phyloP scores from a whole-genome alignment of 1,284 basidiomycete genomes.

The Cutaneotrichosporon arboriforme region DNA sequence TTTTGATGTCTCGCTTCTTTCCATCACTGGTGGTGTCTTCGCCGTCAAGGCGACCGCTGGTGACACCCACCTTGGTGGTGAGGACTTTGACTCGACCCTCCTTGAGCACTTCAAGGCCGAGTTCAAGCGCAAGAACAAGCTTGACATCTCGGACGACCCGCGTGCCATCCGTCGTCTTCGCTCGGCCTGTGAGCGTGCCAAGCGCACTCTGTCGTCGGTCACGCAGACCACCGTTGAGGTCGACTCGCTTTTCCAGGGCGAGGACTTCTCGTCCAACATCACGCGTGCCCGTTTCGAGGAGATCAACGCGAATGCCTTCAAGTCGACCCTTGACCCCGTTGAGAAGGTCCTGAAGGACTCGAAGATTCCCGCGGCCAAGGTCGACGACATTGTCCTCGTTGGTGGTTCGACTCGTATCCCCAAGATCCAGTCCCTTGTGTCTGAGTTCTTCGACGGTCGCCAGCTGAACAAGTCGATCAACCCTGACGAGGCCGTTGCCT shows the following conservation, averaged over 20 bases:
- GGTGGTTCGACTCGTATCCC: constrained; percentile 99
- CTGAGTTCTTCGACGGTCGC: constrained; percentile 95
- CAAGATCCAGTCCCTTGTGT: constrained; percentile 96
- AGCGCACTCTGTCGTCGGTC: constrained; percentile 95
- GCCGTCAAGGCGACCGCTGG: constrained; percentile 75
- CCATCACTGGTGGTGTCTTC: constrained; percentile 61
- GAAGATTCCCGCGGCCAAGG: constrained; percentile 94
- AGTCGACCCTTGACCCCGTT: constrained; percentile 95
- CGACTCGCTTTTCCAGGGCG: constrained; percentile 89
- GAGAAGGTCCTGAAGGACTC: constrained; percentile 99
- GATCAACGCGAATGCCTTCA: constrained; percentile 91
- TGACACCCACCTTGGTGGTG: constrained; percentile 98
- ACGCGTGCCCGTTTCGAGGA: constrained; percentile 99
- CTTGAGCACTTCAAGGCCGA: constrained; percentile 72
- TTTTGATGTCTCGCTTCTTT: constrained; percentile 62
- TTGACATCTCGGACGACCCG: constrained; percentile 91
- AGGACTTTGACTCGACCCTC: constrained; percentile 98
- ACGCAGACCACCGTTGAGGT: constrained; percentile 98
- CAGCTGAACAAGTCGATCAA: constrained; percentile 99
- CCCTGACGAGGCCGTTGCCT: constrained; percentile 90
- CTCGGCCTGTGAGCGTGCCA: constrained; percentile 97
- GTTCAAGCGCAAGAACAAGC: constrained; percentile 67
- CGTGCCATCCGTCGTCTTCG: constrained; percentile 93
- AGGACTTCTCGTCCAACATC: constrained; percentile 90
- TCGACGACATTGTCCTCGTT: constrained; percentile 98